Conservation (phyloP, 441 rosid species). For the Eutrema salsugineum region DNA sequence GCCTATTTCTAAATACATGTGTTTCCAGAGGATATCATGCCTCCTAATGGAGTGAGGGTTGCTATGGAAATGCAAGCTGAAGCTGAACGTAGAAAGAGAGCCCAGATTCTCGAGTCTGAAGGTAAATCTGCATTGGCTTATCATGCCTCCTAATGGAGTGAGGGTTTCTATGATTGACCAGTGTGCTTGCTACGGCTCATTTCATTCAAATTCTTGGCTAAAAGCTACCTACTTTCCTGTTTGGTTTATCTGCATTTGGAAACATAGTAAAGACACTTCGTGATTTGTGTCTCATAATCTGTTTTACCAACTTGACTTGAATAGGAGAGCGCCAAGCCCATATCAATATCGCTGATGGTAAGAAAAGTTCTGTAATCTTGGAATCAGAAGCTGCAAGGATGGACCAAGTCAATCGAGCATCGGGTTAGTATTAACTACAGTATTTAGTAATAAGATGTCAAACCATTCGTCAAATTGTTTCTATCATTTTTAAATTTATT, state of each 20-base stretch:
- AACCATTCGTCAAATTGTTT: background rate
- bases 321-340: constrained; percentile 82
- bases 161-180: background rate
- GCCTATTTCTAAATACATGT: background rate
- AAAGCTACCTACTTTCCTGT: too few species aligned
- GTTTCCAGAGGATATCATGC: constrained; percentile 79
- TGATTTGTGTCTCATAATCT: constrained; percentile 5
- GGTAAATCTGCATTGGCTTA: constrained; percentile 36
- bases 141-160: too few species aligned
- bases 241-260: too few species aligned
- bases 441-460: constrained; percentile 22
- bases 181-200: background rate
- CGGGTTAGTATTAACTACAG: constrained; percentile 24
- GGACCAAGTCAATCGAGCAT: constrained; percentile 61
- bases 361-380: constrained; percentile 53
- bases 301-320: background rate
- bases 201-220: background rate
- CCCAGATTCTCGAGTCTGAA: constrained; percentile 86
- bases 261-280: background rate
- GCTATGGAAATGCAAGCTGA: constrained; percentile 99
- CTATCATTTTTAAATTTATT: background rate
- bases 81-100: constrained; percentile 89
- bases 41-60: constrained; percentile 74
- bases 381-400: constrained; percentile 59
- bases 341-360: constrained; percentile 81